Conservation (phyloP, 305 asterid genomes). For the Rubia balearica region DNA sequence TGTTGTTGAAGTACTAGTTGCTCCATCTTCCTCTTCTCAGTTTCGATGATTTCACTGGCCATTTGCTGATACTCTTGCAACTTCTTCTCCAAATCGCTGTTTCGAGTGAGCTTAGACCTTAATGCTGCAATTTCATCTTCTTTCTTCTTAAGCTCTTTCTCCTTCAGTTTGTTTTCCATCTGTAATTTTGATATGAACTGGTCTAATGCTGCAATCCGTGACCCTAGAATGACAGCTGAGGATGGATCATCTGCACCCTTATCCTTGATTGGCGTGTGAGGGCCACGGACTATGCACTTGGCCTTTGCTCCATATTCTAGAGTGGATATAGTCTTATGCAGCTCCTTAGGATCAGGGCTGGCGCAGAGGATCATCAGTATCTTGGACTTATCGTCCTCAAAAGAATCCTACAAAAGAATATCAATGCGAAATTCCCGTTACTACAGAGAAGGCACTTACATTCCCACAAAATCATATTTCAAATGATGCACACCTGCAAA, state of each 20-base stretch:
- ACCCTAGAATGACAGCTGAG: constrained; percentile 54
- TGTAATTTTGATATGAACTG: constrained; percentile 77
- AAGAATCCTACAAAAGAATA: constrained; percentile 57
- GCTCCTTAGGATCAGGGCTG: constrained; percentile 87
- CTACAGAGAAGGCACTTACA: not conserved
- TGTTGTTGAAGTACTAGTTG: constrained; percentile 51
- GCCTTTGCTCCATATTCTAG: constrained; percentile 96
- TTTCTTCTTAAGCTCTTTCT: constrained; percentile 48
- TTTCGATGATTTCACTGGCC: constrained; percentile 53
- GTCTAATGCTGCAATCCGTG: constrained; percentile 76
- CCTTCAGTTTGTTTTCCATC: constrained; percentile 58
- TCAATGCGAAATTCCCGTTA: constrained; percentile 7
- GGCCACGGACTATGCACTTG: constrained; percentile 82
- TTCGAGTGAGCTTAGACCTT: constrained; percentile 44
- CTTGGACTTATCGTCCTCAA: constrained; percentile 85
- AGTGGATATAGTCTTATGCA: constrained; percentile 86
- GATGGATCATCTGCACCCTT: constrained; percentile 71
- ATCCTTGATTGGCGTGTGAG: constrained; percentile 66
- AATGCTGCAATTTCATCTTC: constrained; percentile 66
- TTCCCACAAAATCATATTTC: not conserved
- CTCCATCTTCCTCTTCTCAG: constrained; percentile 80
- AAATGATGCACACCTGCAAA: constrained; percentile 59
- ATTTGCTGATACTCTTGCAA: constrained; percentile 54
- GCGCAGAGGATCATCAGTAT: constrained; percentile 90
- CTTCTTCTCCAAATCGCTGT: constrained; percentile 51